These are phyloP conservation scores for Pneumocystis oryctolagi DNA, from an alignment of 1,139 yeast genomes.

Conservation along the genomic window DNA sequence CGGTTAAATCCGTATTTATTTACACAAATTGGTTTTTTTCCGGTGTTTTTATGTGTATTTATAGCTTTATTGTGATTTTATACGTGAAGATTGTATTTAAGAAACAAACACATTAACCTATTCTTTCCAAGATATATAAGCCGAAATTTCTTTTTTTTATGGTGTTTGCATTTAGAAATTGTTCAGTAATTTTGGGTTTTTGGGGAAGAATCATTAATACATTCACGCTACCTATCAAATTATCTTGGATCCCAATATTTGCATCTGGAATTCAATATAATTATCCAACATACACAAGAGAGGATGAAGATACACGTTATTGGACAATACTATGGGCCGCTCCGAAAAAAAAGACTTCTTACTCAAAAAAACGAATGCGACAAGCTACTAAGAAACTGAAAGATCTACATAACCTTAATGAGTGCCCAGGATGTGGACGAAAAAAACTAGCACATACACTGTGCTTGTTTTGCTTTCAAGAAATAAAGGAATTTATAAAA, in stretches of 20 bases:
- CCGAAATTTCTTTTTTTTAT: too few relatives aligned
- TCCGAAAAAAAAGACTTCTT: conserved; percentile 13
- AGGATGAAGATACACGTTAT: background rate
- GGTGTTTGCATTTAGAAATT: background rate
- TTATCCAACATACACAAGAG: too few relatives aligned
- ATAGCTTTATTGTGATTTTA: too few relatives aligned
- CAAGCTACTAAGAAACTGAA: conserved; percentile 11
- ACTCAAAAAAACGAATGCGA: conserved; percentile 13
- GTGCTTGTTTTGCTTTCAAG: conserved; percentile 9
- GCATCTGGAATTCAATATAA: background rate
- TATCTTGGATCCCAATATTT: background rate
- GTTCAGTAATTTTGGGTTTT: background rate
- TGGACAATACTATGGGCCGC: conserved; percentile 5
- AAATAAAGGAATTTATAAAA: conserved; percentile 5
- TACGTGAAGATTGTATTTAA: too few relatives aligned
- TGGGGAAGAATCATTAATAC: background rate
- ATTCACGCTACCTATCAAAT: background rate
- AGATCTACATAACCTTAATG: conserved; percentile 8
- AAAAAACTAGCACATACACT: conserved; percentile 11
- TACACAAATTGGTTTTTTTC: too few relatives aligned
- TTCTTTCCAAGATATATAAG: too few relatives aligned
- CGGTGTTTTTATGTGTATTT: too few relatives aligned
- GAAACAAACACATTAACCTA: too few relatives aligned
- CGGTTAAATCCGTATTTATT: too few relatives aligned
- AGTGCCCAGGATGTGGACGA: conserved; percentile 11